Evolutionary conservation across 2,329 filamentous ascomycete genomes (phyloP).

Genomic region (Pyricularia sp.): DNA sequence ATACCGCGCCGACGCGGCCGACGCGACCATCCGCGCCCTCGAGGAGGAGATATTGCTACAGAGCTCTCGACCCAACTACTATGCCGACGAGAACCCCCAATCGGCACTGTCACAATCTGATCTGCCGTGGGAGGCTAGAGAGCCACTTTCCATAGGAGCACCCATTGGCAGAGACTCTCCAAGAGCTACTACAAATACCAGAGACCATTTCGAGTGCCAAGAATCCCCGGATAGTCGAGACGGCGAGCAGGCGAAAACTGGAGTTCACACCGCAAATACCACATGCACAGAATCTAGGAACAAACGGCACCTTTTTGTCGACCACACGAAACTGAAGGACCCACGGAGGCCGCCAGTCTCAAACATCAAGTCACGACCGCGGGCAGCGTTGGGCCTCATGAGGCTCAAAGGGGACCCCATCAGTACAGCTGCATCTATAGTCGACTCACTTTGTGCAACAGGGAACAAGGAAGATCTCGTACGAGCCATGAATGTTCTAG

Average conservation of each 20-base stretch:
- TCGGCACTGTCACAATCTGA: background rate
- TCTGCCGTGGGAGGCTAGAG: background rate
- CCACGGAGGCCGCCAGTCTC: background rate
- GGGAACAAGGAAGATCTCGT: background rate
- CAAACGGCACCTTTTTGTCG: background rate
- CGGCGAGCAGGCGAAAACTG: background rate
- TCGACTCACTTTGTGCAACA: background rate
- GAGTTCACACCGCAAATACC: background rate
- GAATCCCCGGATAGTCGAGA: background rate
- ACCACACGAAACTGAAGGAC: background rate
- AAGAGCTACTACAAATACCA: background rate
- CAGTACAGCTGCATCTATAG: background rate
- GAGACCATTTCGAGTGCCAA: background rate
- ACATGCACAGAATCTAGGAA: background rate
- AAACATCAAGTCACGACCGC: background rate
- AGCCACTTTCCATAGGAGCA: background rate
- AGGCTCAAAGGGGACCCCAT: background rate
- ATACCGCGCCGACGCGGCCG: conserved; percentile 23
- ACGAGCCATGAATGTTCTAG: background rate
- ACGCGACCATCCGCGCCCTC: conserved; percentile 13
- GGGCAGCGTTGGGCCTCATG: background rate
- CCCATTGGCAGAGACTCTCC: background rate
- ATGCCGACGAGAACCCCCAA: background rate
- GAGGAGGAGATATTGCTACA: conserved; percentile 12
- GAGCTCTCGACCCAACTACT: conserved; percentile 5